These are phyloP conservation scores for Salix caprea DNA, from an alignment of 345 rosid genomes.

Conservation along the genomic window DNA sequence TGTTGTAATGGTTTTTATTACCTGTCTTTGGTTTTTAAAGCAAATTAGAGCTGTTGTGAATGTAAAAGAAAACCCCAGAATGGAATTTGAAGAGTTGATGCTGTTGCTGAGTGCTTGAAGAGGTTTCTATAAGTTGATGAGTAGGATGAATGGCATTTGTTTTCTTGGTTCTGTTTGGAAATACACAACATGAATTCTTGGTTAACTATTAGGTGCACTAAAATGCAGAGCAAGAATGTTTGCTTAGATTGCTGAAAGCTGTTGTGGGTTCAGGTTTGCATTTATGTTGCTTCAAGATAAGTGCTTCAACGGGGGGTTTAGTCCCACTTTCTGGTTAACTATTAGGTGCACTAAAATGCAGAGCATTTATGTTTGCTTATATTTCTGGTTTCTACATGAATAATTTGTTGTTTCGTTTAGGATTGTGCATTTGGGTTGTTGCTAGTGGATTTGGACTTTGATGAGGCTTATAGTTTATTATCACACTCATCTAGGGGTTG, in stretches of 20 bases:
- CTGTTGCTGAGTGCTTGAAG: slow-evolving; percentile 9
- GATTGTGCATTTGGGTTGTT: background rate
- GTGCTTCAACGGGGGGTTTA: background rate
- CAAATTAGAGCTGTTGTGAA: slow-evolving; percentile 19
- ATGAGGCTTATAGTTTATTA: background rate
- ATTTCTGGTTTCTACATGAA: background rate
- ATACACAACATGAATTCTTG: background rate
- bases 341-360: too few relatives aligned
- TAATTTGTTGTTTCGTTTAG: background rate
- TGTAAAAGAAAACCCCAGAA: slow-evolving; percentile 4
- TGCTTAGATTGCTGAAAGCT: slow-evolving; percentile 6
- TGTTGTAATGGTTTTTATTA: slow-evolving; percentile 7
- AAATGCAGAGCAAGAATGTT: background rate
- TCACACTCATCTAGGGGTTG: background rate
- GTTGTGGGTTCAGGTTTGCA: background rate
- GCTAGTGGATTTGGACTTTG: background rate
- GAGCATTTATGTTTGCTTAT: too few relatives aligned
- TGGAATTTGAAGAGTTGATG: too few relatives aligned
- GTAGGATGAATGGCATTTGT: slow-evolving; percentile 9
- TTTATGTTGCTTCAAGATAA: background rate
- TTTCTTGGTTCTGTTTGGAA: background rate
- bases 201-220: background rate
- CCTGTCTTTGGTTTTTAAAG: slow-evolving; percentile 1
- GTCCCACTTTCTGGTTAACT: background rate
- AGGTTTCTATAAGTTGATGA: slow-evolving; percentile 7